Evolutionary conservation across 345 rosid genomes (phyloP).

Genomic region (Reutealis trisperma): DNA sequence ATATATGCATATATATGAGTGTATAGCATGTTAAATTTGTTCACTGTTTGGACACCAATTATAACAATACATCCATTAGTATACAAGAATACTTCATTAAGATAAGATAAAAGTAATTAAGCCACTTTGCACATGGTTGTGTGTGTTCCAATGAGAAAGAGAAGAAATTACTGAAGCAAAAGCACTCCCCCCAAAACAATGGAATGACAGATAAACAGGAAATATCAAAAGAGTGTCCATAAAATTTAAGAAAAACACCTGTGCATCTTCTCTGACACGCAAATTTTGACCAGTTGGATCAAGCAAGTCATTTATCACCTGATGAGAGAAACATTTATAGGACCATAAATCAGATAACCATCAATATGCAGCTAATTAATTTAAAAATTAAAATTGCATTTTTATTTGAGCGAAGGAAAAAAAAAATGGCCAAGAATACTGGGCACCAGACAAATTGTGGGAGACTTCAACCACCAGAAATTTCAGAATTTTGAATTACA

Average conservation of each 20-base stretch:
- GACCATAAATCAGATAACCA: constrained; percentile 18
- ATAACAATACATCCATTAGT: background rate
- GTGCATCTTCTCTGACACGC: constrained; percentile 98
- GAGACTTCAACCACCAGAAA: background rate
- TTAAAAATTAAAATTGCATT: background rate
- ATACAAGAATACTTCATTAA: background rate
- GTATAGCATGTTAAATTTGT: background rate
- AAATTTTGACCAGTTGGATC: constrained; percentile 99
- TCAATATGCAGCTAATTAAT: background rate
- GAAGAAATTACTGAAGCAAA: background rate
- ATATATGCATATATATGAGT: no score
- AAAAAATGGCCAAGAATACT: background rate
- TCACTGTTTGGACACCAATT: background rate
- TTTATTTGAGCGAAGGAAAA: no score
- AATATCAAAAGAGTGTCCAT: background rate
- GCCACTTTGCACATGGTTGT: background rate
- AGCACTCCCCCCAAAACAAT: background rate
- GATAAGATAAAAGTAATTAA: background rate
- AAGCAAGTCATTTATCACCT: constrained; percentile 99
- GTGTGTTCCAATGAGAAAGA: background rate
- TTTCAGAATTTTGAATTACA: background rate
- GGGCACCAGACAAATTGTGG: no score
- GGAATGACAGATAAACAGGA: background rate
- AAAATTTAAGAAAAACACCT: constrained; percentile 53
- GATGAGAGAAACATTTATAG: constrained; percentile 31